Conservation (phyloP, 768 basidiomycete genomes). For the Russula virescens region DNA sequence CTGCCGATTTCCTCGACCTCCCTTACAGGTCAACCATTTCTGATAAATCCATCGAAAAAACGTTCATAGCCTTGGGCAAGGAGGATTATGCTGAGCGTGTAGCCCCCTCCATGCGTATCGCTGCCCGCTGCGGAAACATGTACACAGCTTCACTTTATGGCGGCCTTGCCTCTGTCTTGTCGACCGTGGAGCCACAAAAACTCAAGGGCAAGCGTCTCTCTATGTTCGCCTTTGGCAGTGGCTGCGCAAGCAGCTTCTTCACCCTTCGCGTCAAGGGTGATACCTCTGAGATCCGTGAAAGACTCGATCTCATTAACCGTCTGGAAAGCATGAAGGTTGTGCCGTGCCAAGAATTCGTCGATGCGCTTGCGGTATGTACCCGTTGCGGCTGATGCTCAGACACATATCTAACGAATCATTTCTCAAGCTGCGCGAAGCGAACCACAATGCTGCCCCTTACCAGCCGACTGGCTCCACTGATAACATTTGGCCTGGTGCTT, state of each 20-base stretch:
- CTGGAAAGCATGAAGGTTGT: constrained; percentile 85
- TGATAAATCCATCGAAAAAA: constrained; percentile 96
- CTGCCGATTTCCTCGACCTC: constrained; percentile 62
- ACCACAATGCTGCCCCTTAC: constrained; percentile 87
- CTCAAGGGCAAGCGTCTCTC: constrained; percentile 80
- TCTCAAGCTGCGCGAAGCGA: constrained; percentile 80
- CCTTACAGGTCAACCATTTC: constrained; percentile 69
- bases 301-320: constrained; percentile 74
- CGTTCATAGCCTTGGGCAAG: constrained; percentile 79
- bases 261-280: constrained; percentile 82
- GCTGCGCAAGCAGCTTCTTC: constrained; percentile 95
- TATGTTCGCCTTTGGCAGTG: constrained; percentile 95
- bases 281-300: constrained; percentile 71
- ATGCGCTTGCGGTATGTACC: constrained; percentile 57
- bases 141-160: constrained; percentile 97
- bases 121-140: constrained; percentile 93
- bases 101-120: constrained; percentile 78
- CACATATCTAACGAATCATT: background rate
- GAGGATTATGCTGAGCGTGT: constrained; percentile 68
- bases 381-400: background rate
- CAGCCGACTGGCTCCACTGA: constrained; percentile 80
- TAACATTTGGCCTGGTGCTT: constrained; percentile 91
- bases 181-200: constrained; percentile 61
- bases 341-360: constrained; percentile 87
- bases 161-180: constrained; percentile 82